Base-by-base conservation (phyloP, 1,284 basidiomycete species). In the Trametes pubescens region DNA sequence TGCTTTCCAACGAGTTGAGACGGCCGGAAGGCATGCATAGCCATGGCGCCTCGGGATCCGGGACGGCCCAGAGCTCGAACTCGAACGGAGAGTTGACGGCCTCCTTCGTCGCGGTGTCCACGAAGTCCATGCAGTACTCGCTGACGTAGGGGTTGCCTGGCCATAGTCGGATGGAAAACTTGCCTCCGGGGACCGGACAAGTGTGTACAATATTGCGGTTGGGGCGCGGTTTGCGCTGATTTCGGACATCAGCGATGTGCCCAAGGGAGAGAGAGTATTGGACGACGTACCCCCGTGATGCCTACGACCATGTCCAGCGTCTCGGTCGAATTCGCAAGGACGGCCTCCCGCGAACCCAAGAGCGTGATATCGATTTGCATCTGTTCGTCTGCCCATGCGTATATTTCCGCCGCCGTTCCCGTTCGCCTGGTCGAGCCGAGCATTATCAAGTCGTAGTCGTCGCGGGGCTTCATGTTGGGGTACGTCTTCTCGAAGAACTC, bases 121-220 rank as follows among this genome's bases (percentile, higher is more conserved):
- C 47, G 47, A 56, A 48, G 47, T 61, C 59, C 59, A 61, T 56
- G 26, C 53, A 61, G 26, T 43, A 56, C 38, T 56, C 59, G 24
- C 13, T 21, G 11, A n/a, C 14, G 35, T 22, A 24, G 24, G 29
- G 46, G 5, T n/a, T 24, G n/a, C 52, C 53, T 11, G 59, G 52
- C 29, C 35, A 56, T 13, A 55, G 35, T 2, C 59, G 53, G 21
- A 56, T 54, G 21, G 59, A 56, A 38, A 51, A 51, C 46, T 44
- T 21, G 57, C 49, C 44, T 26, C 44, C 18, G 26, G 52, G 53
- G 59, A 60, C 46, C 11, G 56, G 26, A 11, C 44, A 21, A 24
- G 22, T 47, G 10, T 38, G 37, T 3, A 38, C 37, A 16, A 38
- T 38, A 16, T 38, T 10, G 37, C 37, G 37, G 14, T 10, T 10